Evolutionary conservation across 768 basidiomycete species (phyloP), one percentile per base, ranked within the genome.

Genomic region (Russula virescens): DNA sequence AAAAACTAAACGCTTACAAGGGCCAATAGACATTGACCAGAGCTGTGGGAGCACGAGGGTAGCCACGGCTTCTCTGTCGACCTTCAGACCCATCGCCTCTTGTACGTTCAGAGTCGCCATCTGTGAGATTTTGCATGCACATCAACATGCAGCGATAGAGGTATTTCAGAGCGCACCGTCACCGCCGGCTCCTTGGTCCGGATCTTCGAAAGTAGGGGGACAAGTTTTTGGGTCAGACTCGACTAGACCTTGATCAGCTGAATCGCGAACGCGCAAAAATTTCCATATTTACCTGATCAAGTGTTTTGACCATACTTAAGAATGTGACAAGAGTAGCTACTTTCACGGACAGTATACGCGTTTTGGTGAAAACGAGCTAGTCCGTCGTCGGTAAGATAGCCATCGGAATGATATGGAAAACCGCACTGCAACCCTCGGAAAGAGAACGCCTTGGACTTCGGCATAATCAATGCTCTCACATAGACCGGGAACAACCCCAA

Each of bases 1-100:
- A 58, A 53, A 51, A 43, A 1, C 5, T 40, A 43, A 61, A 43
- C 55, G 23, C 49, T 28, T 59, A 93, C 92, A 72, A 58, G 95
- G 95, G 26, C 94, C 95, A 78, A 98, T 96, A 3, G 91, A 94
- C 94, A 99, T 98, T 3, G 88, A 79, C 97, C 97, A 99, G 9
- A 76, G 68, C 63, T 86, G 84, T 9, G 84, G 84, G 6, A 86
- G 73, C 3, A 86, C 83, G 18, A 84, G 71, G 0, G 81, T 81
- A 0, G 83, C 83, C 14, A 84, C 72, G 11, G 94, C 92, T 74
- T 95, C 93, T 52, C 94, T 83, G 68, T 97, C 95, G 2, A 98
- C 87, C 72, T 96, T 97, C 68, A 85, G 81, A 10, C 95, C 94
- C 95, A 97, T 98, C 0, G 92, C 92, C 73, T 95, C 94, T 75